Evolutionary conservation across 257 asterid genomes (phyloP), one percentile per base, ranked within the genome.

Genomic region (Verbascum thapsus): DNA sequence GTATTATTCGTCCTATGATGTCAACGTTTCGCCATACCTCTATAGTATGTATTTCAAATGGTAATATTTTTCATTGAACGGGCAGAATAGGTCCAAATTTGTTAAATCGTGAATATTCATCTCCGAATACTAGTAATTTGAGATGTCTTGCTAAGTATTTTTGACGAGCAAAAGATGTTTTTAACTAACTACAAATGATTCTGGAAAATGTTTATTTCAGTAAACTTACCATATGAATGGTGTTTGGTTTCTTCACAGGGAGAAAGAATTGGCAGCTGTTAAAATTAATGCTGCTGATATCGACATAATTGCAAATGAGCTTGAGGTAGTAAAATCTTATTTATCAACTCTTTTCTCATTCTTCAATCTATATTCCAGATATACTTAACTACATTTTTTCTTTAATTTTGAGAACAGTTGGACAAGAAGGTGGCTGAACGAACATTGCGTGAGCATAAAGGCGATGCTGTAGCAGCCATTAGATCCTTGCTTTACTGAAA

Each of bases 261-360:
- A 90, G 80, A 94, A 85, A 76, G 99, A 90, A 76, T 64, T 94
- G 67, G 96, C 99, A 1, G 92, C 97, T 49, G 97, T 94, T 57
- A 83, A 82, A 79, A 94, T 94, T 15, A 85, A 94, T 74, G 84
- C 95, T n/a, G 92, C 84, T 42, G 95, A 94, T 63, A 56, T 94
- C 48, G 99, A 90, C 67, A 62, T 94, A 76, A 87, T 94, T 68
- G 95, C 92, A 19, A 85, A 76, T 65, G 99, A 94, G 68, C 81
- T 94, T 3, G 99, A 94, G 95, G 97, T 87, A 0, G 19, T 34
- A n/a, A n/a, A 60, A 60, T 54, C 15, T 49, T n/a, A 4, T 53
- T 16, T 51, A 37, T 66, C 34, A 18, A 16, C 50, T 2, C 48
- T 30, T 9, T n/a, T 8, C 9, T n/a, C 9, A 38, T 47, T 11